These are phyloP conservation scores for Dunaliella primolecta DNA, from an alignment of 139 green algal species.

Conservation along the genomic window DNA sequence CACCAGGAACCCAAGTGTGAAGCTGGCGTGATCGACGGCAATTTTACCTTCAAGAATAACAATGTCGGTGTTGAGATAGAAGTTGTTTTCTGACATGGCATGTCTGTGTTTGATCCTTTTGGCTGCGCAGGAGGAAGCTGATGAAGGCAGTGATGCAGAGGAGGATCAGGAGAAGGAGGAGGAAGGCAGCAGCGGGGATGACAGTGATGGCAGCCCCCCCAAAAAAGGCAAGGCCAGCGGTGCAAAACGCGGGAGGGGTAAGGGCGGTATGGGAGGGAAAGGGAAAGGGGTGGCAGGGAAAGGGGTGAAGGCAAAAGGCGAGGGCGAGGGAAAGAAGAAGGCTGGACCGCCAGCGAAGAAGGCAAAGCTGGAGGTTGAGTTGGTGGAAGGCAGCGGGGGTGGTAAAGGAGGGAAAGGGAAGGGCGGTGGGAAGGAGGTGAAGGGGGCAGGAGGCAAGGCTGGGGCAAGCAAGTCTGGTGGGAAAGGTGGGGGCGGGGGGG, in stretches of 20 bases:
- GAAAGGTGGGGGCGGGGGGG: background rate
- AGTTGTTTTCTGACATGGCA: no score
- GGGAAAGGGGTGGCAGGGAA: background rate
- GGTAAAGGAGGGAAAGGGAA: background rate
- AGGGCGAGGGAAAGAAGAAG: background rate
- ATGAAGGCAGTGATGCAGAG: slow-evolving; percentile 19
- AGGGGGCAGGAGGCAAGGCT: background rate
- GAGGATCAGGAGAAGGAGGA: slow-evolving; percentile 36
- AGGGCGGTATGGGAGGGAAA: background rate
- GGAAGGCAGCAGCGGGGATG: slow-evolving; percentile 16
- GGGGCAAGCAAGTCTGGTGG: no score
- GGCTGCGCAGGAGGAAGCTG: background rate
- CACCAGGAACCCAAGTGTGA: no score
- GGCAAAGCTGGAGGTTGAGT: background rate
- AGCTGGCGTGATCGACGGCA: no score
- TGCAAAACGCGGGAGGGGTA: background rate
- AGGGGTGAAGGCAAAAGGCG: background rate
- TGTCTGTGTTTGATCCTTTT: no score
- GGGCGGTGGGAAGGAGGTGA: background rate
- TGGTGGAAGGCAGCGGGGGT: background rate
- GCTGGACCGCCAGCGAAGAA: background rate
- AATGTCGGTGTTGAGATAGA: no score
- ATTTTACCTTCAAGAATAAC: no score
- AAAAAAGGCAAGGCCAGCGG: slow-evolving; percentile 9
- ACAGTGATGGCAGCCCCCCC: slow-evolving; percentile 17